These are phyloP conservation scores for Hortiboletus campestris DNA, from an alignment of 768 basidiomycete species.

Conservation along the genomic window DNA sequence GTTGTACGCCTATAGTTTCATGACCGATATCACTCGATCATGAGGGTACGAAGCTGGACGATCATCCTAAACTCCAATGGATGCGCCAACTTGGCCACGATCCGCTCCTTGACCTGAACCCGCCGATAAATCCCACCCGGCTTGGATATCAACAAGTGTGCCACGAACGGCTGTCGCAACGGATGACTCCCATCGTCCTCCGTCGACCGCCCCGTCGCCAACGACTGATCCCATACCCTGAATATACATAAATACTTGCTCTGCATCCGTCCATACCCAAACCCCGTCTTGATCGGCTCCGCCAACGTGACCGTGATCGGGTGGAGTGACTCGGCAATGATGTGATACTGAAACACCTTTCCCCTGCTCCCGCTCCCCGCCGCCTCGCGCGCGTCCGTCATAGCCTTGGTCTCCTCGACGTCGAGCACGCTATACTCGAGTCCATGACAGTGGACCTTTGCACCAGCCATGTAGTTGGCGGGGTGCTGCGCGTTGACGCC, in stretches of 20 bases:
- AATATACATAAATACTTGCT: conserved; percentile 18
- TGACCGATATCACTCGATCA: conserved; percentile 15
- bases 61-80: conserved; percentile 15
- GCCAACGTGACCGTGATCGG: conserved; percentile 21
- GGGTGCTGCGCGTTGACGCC: conserved; percentile 21
- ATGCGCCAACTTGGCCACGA: conserved; percentile 20
- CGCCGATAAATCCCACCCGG: conserved; percentile 19
- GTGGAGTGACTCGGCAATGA: conserved; percentile 16
- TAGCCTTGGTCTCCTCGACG: conserved; percentile 16
- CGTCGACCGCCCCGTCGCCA: conserved; percentile 7
- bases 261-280: conserved; percentile 14
- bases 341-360: conserved; percentile 14
- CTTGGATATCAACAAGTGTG: conserved; percentile 14
- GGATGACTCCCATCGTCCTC: conserved; percentile 14
- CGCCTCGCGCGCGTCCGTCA: conserved; percentile 3
- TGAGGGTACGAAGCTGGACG: conserved; percentile 15
- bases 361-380: not conserved
- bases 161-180: conserved; percentile 20
- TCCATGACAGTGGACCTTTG: conserved; percentile 21
- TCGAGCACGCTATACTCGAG: conserved; percentile 17
- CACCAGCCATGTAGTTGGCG: conserved; percentile 19
- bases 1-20: not conserved
- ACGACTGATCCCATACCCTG: conserved; percentile 21
- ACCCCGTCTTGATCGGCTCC: conserved; percentile 21
- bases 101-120: conserved; percentile 17